A percentile compares a stretch with the other conserved stretches of the same genome.
Evolutionary conservation across 495 filamentous ascomycete species (phyloP).

Genomic region (Penicillium taxi): DNA sequence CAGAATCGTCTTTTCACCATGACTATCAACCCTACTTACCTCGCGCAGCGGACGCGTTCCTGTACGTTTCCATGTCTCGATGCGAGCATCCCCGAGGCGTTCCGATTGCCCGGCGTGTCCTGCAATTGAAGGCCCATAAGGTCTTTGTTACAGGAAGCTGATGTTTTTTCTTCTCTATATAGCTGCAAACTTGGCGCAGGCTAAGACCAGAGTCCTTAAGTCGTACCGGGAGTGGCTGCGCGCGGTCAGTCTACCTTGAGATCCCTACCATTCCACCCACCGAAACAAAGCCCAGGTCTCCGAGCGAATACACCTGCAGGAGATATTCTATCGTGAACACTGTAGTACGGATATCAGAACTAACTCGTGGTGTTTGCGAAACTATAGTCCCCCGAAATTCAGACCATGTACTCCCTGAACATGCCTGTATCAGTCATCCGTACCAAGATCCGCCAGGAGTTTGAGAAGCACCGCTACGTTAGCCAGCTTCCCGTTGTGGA

Average conservation of each 20-base stretch:
- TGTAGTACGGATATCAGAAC: no score
- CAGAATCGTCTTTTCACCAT: conserved; percentile 30
- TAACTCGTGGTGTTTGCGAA: conserved; percentile 12
- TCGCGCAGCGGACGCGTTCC: conserved; percentile 79
- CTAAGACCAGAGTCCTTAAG: conserved; percentile 69
- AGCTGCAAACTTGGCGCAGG: conserved; percentile 86
- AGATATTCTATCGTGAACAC: no score
- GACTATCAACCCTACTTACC: conserved; percentile 87
- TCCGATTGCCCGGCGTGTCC: conserved; percentile 13
- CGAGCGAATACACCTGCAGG: no score
- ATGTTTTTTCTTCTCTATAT: conserved; percentile 14
- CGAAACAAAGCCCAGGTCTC: no score
- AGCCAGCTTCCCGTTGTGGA: conserved; percentile 82
- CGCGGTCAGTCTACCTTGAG: conserved; percentile 56
- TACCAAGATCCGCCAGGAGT: conserved; percentile 93
- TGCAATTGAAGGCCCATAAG: conserved; percentile 9
- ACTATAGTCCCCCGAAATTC: conserved; percentile 83
- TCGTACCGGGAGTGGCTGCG: conserved; percentile 92
- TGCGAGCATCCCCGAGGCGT: conserved; percentile 13
- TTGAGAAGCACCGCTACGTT: conserved; percentile 91
- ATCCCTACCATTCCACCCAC: no score
- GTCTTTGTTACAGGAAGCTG: conserved; percentile 15
- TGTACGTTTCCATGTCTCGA: conserved; percentile 57
- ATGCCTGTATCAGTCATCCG: conserved; percentile 82
- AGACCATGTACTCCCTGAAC: conserved; percentile 88